A percentile compares a stretch with the other conserved stretches of the same genome.
Evolutionary conservation across 2,329 filamentous ascomycete genomes (phyloP).

Genomic region (Rasamsonia emersonii): DNA sequence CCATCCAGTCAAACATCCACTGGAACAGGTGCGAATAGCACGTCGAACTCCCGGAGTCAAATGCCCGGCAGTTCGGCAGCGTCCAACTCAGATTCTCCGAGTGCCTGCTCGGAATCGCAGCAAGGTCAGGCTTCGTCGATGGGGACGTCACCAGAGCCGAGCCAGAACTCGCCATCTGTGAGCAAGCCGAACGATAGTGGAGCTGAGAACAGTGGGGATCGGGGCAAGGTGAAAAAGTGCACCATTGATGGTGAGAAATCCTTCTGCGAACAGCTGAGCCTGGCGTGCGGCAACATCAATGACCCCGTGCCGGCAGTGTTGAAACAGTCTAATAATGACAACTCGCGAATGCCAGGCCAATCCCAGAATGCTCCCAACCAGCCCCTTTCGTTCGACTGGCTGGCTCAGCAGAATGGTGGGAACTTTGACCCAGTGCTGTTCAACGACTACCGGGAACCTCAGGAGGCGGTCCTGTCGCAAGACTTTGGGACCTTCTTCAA

Average conservation of each 20-base stretch:
- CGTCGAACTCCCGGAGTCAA: too few species aligned
- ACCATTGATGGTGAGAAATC: constrained; percentile 35
- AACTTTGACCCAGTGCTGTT: constrained; percentile 89
- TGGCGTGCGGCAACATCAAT: constrained; percentile 38
- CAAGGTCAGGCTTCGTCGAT: constrained; percentile 37
- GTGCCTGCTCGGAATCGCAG: constrained; percentile 41
- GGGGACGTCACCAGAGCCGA: constrained; percentile 43
- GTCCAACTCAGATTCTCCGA: constrained; percentile 40
- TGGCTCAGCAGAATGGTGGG: constrained; percentile 71
- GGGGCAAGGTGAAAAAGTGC: constrained; percentile 16
- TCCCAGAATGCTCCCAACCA: constrained; percentile 8
- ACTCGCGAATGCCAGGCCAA: constrained; percentile 20
- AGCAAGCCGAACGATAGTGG: constrained; percentile 25
- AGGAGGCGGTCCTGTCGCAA: constrained; percentile 66
- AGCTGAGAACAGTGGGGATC: constrained; percentile 16
- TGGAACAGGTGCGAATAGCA: too few species aligned
- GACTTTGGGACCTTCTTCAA: constrained; percentile 65
- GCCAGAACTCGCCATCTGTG: constrained; percentile 31
- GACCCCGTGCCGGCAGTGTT: constrained; percentile 35
- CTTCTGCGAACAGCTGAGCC: constrained; percentile 36
- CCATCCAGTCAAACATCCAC: not conserved
- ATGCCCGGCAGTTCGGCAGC: constrained; percentile 22
- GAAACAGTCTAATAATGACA: constrained; percentile 20
- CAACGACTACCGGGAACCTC: constrained; percentile 82
- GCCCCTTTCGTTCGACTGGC: constrained; percentile 49